Percentiles rank a stretch among this genome's conserved stretches.
Evolutionary conservation across 2,329 filamentous ascomycete species (phyloP).

Genomic region (Dactylonectria estremocensis): DNA sequence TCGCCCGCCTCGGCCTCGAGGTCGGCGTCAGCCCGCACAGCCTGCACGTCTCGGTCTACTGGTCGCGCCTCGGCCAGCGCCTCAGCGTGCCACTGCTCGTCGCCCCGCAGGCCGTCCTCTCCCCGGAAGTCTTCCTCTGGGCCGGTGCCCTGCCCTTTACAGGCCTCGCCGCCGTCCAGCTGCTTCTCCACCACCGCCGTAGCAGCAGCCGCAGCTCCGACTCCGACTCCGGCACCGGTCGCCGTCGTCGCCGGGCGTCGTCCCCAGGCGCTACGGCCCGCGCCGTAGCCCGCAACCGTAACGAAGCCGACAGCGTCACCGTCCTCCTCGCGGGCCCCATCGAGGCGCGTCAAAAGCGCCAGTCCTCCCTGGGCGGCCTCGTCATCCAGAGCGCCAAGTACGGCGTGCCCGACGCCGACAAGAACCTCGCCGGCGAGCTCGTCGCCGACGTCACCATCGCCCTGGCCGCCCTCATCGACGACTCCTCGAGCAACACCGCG

Average conservation of each 20-base stretch:
- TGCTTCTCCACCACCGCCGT: slow-evolving; percentile 44
- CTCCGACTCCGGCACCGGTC: slow-evolving; percentile 23
- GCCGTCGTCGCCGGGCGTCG: slow-evolving; percentile 18
- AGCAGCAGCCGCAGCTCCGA: slow-evolving; percentile 13
- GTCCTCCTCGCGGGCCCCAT: slow-evolving; percentile 60
- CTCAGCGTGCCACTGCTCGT: slow-evolving; percentile 62
- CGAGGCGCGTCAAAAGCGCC: slow-evolving; percentile 55
- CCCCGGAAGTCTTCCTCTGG: slow-evolving; percentile 55
- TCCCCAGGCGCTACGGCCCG: slow-evolving; percentile 31
- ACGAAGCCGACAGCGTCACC: slow-evolving; percentile 63
- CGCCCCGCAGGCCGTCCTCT: slow-evolving; percentile 48
- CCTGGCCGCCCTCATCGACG: slow-evolving; percentile 62
- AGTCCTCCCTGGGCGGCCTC: slow-evolving; percentile 56
- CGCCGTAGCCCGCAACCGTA: slow-evolving; percentile 54
- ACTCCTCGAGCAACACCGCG: slow-evolving; percentile 38
- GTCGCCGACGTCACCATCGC: slow-evolving; percentile 67
- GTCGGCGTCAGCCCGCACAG: slow-evolving; percentile 58
- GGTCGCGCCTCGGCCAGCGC: slow-evolving; percentile 62
- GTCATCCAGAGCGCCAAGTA: slow-evolving; percentile 66
- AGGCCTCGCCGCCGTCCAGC: slow-evolving; percentile 56
- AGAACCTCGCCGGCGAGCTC: slow-evolving; percentile 57
- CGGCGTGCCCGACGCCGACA: slow-evolving; percentile 55
- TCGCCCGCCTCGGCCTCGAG: slow-evolving; percentile 62
- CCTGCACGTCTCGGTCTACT: slow-evolving; percentile 63
- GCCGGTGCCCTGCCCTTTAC: slow-evolving; percentile 57